Percentiles rank a stretch among this genome's conserved stretches.
These are phyloP conservation scores for Amyloporia xantha DNA, from an alignment of 768 basidiomycete species.

Conservation along the genomic window DNA sequence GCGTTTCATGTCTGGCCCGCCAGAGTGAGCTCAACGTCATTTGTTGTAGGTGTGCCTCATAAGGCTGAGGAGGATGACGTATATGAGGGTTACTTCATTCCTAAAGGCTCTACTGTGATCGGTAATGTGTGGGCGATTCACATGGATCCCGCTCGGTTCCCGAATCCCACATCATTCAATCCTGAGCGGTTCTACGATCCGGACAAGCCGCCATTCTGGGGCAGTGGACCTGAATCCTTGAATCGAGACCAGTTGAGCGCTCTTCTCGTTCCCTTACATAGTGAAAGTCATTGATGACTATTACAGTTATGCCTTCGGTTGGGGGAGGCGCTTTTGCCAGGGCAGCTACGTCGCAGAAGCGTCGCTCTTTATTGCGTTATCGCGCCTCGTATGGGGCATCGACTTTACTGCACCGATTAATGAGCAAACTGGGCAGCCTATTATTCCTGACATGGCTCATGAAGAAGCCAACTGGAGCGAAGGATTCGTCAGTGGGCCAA, in stretches of 20 bases:
- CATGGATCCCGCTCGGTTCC: constrained; percentile 31
- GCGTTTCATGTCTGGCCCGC: too few species aligned
- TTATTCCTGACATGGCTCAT: neutral
- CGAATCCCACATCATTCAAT: constrained; percentile 33
- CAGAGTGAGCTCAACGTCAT: too few species aligned
- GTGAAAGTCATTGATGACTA: neutral
- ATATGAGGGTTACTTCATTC: constrained; percentile 27
- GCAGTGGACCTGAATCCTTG: neutral
- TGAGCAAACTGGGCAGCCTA: neutral
- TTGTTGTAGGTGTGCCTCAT: constrained; percentile 26
- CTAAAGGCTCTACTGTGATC: constrained; percentile 21
- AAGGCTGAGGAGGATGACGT: constrained; percentile 22
- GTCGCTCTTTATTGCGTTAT: constrained; percentile 17
- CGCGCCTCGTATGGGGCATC: constrained; percentile 21
- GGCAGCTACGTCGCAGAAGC: constrained; percentile 18
- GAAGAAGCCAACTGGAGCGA: constrained; percentile 2
- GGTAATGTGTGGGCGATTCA: constrained; percentile 25
- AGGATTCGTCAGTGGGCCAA: constrained; percentile 3
- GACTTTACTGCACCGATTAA: constrained; percentile 15
- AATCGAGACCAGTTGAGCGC: constrained; percentile 1
- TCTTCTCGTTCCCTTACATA: neutral
- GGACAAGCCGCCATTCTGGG: neutral
- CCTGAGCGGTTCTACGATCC: constrained; percentile 32
- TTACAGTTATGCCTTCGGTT: constrained; percentile 16
- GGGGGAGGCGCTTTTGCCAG: constrained; percentile 16